phyloP scores from a whole-genome alignment of 768 basidiomycete genomes.

The Nidularia pulvinata region DNA sequence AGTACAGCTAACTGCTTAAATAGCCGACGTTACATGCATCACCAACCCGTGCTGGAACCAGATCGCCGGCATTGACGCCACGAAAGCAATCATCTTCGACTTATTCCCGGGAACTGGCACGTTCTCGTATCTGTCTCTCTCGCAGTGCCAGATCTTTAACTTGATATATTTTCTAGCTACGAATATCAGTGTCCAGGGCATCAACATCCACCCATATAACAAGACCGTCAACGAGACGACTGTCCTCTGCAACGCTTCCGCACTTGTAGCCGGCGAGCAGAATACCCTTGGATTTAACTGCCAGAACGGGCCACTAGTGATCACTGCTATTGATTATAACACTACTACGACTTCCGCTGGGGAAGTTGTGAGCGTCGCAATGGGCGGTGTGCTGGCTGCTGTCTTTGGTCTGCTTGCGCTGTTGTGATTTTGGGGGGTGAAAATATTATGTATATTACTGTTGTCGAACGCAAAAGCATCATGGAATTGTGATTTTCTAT shows the following conservation, averaged over 20 bases:
- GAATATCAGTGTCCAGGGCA: slow-evolving; percentile 18
- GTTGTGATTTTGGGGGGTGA: background rate
- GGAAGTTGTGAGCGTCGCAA: background rate
- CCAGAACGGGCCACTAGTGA: slow-evolving; percentile 20
- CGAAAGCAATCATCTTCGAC: slow-evolving; percentile 33
- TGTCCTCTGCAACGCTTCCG: slow-evolving; percentile 26
- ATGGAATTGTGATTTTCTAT: no score
- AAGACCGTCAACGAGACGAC: slow-evolving; percentile 16
- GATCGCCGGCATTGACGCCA: slow-evolving; percentile 26
- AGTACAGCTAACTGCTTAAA: background rate
- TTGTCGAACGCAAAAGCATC: no score
- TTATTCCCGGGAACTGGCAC: slow-evolving; percentile 30
- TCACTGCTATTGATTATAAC: slow-evolving; percentile 8
- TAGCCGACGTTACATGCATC: slow-evolving; percentile 36
- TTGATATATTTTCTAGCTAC: slow-evolving; percentile 12
- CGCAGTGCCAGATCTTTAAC: background rate
- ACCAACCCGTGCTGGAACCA: slow-evolving; percentile 37
- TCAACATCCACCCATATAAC: slow-evolving; percentile 22
- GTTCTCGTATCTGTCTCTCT: background rate
- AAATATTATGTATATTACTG: no score
- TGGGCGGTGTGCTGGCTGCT: background rate
- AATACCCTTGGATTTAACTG: slow-evolving; percentile 27
- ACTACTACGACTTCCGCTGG: slow-evolving; percentile 1
- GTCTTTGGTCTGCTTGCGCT: background rate
- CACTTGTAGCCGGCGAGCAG: slow-evolving; percentile 22